phyloP scores from a whole-genome alignment of 2,329 filamentous ascomycete species.

The Aspergillus unguis region DNA sequence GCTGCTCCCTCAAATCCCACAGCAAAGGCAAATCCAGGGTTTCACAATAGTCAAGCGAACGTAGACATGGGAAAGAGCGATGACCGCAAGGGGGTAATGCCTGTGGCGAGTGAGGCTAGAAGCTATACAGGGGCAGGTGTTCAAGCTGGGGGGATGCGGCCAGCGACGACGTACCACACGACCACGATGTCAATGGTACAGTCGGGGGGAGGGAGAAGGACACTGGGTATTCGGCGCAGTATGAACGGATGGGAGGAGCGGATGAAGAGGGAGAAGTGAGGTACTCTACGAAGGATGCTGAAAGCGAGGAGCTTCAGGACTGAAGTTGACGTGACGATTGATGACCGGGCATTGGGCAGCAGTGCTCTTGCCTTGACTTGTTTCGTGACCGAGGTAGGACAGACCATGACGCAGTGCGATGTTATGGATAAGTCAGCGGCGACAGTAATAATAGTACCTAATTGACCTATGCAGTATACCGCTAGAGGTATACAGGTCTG shows the following conservation, averaged over 20 bases:
- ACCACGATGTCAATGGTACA: slow-evolving; percentile 40
- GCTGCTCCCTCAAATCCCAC: slow-evolving; percentile 23
- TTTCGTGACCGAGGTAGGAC: neutral
- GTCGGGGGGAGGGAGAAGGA: slow-evolving; percentile 31
- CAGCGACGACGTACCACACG: slow-evolving; percentile 37
- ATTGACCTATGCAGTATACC: neutral
- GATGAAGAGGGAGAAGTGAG: slow-evolving; percentile 32
- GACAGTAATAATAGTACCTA: neutral
- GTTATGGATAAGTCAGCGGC: neutral
- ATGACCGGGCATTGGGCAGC: neutral
- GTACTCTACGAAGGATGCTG: neutral
- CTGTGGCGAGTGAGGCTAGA: slow-evolving; percentile 25
- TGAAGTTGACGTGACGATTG: neutral
- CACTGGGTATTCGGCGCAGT: slow-evolving; percentile 42
- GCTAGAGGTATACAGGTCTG: neutral
- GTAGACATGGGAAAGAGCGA: slow-evolving; percentile 8
- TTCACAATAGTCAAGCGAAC: slow-evolving; percentile 10
- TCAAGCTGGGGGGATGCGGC: slow-evolving; percentile 20
- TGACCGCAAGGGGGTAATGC: slow-evolving; percentile 12
- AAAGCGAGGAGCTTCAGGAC: neutral
- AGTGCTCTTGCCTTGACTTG: neutral
- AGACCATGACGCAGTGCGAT: slow-evolving; percentile 2
- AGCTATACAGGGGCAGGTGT: slow-evolving; percentile 16
- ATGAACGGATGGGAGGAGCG: slow-evolving; percentile 44
- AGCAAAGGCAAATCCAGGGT: slow-evolving; percentile 17